phyloP scores from a whole-genome alignment of 2,329 filamentous ascomycete species.

The Botrytis squamosa region DNA sequence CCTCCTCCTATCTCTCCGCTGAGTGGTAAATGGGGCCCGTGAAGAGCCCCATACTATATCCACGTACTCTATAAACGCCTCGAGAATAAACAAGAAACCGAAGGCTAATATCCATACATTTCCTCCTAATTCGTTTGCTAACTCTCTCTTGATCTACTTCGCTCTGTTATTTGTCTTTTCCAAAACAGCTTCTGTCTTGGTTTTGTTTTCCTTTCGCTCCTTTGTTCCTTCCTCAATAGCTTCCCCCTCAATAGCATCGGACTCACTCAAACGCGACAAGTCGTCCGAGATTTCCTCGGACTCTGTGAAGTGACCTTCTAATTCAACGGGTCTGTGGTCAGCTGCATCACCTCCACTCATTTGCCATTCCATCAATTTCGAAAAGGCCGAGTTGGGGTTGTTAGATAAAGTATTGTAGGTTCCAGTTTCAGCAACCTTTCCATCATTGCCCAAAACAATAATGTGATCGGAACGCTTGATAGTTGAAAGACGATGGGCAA shows the following conservation, averaged over 20 bases:
- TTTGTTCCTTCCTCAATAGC: constrained; percentile 27
- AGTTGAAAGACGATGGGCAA: constrained; percentile 91
- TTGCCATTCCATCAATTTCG: constrained; percentile 98
- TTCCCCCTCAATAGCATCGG: constrained; percentile 23
- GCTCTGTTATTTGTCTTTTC: constrained; percentile 25
- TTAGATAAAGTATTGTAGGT: constrained; percentile 75
- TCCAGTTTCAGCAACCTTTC: constrained; percentile 86
- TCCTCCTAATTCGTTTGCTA: not conserved
- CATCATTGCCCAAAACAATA: constrained; percentile 84
- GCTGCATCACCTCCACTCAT: constrained; percentile 77
- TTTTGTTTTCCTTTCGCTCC: constrained; percentile 24
- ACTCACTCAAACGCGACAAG: constrained; percentile 26
- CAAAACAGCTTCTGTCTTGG: constrained; percentile 25
- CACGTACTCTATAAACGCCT: constrained; percentile 13
- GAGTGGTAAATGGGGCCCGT: not conserved
- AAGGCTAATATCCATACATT: constrained; percentile 6
- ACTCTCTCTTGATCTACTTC: constrained; percentile 21
- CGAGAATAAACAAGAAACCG: not conserved
- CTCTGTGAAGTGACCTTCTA: constrained; percentile 34
- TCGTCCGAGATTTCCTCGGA: constrained; percentile 23
- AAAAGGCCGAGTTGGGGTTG: constrained; percentile 79
- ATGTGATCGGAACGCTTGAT: constrained; percentile 96
- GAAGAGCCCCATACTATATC: not conserved
- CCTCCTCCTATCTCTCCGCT: not conserved
- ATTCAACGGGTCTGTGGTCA: constrained; percentile 39